A percentile compares a stretch with the other conserved stretches of the same genome.
Conservation (phyloP, 78 protist genomes). For the Salpingoeca rosetta region DNA sequence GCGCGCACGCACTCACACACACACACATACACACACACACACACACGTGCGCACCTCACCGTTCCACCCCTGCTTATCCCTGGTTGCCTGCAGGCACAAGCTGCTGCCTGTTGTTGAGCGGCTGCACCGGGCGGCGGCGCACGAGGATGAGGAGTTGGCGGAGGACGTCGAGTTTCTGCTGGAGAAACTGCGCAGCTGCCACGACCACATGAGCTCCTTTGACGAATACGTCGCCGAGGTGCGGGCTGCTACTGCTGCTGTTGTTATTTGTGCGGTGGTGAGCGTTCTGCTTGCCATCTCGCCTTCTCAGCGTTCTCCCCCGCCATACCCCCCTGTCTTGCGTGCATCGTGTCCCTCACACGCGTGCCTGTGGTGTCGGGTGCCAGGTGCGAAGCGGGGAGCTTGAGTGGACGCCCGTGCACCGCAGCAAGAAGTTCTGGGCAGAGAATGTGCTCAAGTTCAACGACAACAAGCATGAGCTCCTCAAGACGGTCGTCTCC, state of each 20-base stretch:
- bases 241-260: no score
- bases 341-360: no score
- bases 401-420: slow-evolving; percentile 84
- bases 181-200: slow-evolving; percentile 16
- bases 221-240: slow-evolving; percentile 61
- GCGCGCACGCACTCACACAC: no score
- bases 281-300: no score
- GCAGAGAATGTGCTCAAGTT: slow-evolving; percentile 59
- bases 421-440: slow-evolving; percentile 84
- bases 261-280: no score
- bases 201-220: slow-evolving; percentile 33
- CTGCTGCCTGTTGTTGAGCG: background rate
- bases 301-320: no score
- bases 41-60: background rate
- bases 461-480: slow-evolving; percentile 58
- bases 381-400: no score
- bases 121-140: background rate
- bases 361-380: no score
- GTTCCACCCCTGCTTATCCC: background rate
- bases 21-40: background rate
- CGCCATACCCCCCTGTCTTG: no score
- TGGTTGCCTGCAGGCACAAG: background rate
- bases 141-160: slow-evolving; percentile 61
- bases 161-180: slow-evolving; percentile 32
- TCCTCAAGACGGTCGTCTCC: slow-evolving; percentile 17